Percentiles rank a stretch among this genome's conserved stretches.
Conservation (phyloP, 2,329 filamentous ascomycete species). For the Neophaeococcomyces aloes region DNA sequence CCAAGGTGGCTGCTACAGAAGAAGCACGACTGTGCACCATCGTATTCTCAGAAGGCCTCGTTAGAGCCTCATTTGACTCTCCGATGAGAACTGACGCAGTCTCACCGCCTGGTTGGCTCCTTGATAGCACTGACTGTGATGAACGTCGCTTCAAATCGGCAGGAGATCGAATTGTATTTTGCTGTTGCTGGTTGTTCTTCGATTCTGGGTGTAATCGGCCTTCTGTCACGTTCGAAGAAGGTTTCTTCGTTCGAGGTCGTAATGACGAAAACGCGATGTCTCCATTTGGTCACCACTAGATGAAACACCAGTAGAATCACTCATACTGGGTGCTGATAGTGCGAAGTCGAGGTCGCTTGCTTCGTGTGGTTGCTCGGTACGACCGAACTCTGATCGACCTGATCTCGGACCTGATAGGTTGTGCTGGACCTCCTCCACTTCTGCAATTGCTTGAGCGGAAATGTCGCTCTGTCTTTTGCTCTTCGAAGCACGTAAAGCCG, state of each 20-base stretch:
- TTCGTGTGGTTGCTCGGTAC: not conserved
- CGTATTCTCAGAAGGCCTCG: conserved; percentile 9
- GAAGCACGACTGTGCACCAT: conserved; percentile 16
- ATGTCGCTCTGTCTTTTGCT: conserved; percentile 16
- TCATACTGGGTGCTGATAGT: not conserved
- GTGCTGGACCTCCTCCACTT: conserved; percentile 15
- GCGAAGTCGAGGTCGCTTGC: not conserved
- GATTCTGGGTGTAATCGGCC: not conserved
- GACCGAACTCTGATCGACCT: not conserved
- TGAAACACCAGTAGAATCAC: not conserved
- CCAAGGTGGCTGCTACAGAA: conserved; percentile 20
- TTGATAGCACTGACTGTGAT: conserved; percentile 11
- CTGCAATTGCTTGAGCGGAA: conserved; percentile 18
- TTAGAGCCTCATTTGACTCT: conserved; percentile 18
- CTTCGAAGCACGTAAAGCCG: conserved; percentile 11
- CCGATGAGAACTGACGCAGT: not conserved
- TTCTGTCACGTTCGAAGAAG: conserved; percentile 6
- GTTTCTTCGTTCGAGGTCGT: conserved; percentile 1
- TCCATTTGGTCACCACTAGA: not conserved
- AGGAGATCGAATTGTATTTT: not conserved
- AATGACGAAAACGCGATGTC: not conserved
- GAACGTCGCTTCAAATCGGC: conserved; percentile 11
- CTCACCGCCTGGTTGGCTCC: not conserved
- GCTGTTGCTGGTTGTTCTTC: not conserved
- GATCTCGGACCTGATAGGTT: not conserved